A percentile compares a stretch with the other conserved stretches of the same genome.
These are phyloP conservation scores for Cyberlindnera japonica DNA, from an alignment of 805 yeast species.

Conservation along the genomic window DNA sequence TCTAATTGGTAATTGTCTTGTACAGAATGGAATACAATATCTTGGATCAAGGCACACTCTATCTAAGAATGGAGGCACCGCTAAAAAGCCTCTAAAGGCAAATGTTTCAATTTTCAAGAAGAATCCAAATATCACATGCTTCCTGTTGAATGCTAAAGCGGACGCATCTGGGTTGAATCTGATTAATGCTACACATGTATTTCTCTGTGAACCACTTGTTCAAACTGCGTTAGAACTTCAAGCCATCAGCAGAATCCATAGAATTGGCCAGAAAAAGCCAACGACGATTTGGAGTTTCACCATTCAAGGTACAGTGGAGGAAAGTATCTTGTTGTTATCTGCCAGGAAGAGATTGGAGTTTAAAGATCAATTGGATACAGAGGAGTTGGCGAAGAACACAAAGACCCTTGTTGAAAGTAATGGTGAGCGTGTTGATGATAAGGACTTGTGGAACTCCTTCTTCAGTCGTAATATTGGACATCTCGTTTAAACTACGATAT, in stretches of 20 bases:
- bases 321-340: slow-evolving; percentile 69
- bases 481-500: slow-evolving; percentile 6
- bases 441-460: slow-evolving; percentile 62
- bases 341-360: slow-evolving; percentile 52
- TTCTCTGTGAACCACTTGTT: slow-evolving; percentile 88
- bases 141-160: slow-evolving; percentile 77
- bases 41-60: slow-evolving; percentile 44
- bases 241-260: slow-evolving; percentile 86
- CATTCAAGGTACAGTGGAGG: slow-evolving; percentile 82
- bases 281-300: slow-evolving; percentile 94
- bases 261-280: slow-evolving; percentile 81
- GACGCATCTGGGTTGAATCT: slow-evolving; percentile 90
- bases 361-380: slow-evolving; percentile 43
- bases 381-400: slow-evolving; percentile 50
- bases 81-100: slow-evolving; percentile 8
- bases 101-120: slow-evolving; percentile 59
- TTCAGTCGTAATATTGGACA: slow-evolving; percentile 33
- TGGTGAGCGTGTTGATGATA: slow-evolving; percentile 57
- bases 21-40: slow-evolving; percentile 50
- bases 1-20: slow-evolving; percentile 63
- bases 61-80: background rate
- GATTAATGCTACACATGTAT: slow-evolving; percentile 88
- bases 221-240: slow-evolving; percentile 85
- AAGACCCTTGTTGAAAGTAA: slow-evolving; percentile 45
- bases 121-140: slow-evolving; percentile 67